These are phyloP conservation scores for Metschnikowia santaceciliae DNA, from an alignment of 805 yeast species.

Conservation along the genomic window DNA sequence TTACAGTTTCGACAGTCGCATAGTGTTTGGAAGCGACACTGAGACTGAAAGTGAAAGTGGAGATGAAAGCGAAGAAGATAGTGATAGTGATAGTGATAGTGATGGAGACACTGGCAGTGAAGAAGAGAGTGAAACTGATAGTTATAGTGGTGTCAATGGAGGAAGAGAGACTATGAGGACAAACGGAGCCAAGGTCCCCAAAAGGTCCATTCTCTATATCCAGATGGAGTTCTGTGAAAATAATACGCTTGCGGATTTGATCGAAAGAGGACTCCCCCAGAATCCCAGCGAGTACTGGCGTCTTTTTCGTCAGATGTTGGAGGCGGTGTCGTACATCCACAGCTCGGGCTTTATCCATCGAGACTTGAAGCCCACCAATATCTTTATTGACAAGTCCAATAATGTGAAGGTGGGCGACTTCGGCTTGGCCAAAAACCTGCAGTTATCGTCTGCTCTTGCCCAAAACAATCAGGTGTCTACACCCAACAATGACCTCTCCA, in stretches of 20 bases:
- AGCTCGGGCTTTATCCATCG: conserved; percentile 92
- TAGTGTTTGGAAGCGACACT: conserved; percentile 23
- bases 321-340: conserved; percentile 88
- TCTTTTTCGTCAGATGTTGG: conserved; percentile 77
- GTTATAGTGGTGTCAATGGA: no score
- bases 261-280: conserved; percentile 63
- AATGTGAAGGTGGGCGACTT: conserved; percentile 95
- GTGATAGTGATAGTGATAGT: not conserved
- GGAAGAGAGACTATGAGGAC: no score
- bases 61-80: not conserved
- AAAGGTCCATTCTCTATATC: conserved; percentile 70
- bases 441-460: conserved; percentile 38
- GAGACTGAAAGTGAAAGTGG: not conserved
- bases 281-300: conserved; percentile 87
- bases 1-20: conserved; percentile 29
- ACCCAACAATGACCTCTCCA: conserved; percentile 69
- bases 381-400: conserved; percentile 85
- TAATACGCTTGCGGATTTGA: conserved; percentile 79
- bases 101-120: not conserved
- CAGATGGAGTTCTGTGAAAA: conserved; percentile 99
- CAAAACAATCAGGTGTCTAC: conserved; percentile 36
- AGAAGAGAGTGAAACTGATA: not conserved
- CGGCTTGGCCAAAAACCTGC: conserved; percentile 91
- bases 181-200: not conserved
- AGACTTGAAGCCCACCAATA: conserved; percentile 92